Conservation (phyloP, 305 asterid species). For the Striga hermonthica region DNA sequence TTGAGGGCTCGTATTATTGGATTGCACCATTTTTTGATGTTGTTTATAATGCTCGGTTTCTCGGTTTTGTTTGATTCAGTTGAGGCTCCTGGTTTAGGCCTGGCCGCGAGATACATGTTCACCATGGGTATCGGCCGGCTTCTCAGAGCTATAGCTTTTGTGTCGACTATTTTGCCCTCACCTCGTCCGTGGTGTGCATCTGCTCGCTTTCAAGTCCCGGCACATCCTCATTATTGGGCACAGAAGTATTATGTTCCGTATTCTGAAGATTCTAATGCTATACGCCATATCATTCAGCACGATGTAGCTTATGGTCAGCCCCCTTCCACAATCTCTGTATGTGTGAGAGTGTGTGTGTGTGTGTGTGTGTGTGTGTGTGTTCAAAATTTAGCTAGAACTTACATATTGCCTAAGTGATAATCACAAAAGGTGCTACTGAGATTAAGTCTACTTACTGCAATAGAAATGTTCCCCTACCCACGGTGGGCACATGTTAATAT, state of each 20-base stretch:
- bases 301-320: conserved; percentile 68
- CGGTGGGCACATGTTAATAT: too few species aligned
- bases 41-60: conserved; percentile 87
- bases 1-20: conserved; percentile 83
- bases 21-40: conserved; percentile 91
- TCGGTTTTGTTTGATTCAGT: conserved; percentile 80
- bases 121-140: conserved; percentile 95
- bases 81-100: conserved; percentile 93
- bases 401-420: neutral
- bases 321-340: neutral
- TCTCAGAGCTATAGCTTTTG: conserved; percentile 77
- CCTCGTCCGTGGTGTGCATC: conserved; percentile 98
- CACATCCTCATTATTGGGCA: conserved; percentile 82
- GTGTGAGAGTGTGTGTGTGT: neutral
- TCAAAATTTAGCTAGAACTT: neutral
- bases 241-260: conserved; percentile 85
- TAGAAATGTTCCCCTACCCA: too few species aligned
- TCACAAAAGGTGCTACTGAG: neutral
- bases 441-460: neutral
- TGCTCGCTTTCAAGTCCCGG: conserved; percentile 70
- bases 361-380: neutral
- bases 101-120: conserved; percentile 91
- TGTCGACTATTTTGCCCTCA: conserved; percentile 90
- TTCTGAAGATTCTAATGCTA: conserved; percentile 63
- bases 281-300: conserved; percentile 53